phyloP scores from a whole-genome alignment of 139 green algal species.

The Closterium sp. region DNA sequence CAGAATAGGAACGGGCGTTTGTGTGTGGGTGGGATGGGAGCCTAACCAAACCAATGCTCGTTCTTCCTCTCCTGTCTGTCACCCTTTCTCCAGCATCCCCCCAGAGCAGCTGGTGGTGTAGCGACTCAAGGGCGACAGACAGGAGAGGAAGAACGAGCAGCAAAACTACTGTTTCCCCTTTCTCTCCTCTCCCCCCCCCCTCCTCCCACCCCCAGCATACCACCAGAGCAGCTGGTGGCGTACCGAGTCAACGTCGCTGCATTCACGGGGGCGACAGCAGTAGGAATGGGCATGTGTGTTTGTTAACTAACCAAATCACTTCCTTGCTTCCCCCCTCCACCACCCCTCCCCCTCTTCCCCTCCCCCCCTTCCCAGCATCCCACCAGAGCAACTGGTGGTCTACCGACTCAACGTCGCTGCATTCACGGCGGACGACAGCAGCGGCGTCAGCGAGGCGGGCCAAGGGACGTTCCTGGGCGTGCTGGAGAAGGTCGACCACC shows the following conservation, averaged over 20 bases:
- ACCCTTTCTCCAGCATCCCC: too few species aligned
- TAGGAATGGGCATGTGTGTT: background rate
- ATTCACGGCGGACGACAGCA: conserved; percentile 78
- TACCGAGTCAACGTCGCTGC: conserved; percentile 93
- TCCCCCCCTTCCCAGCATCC: conserved; percentile 22
- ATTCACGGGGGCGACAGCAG: conserved; percentile 78
- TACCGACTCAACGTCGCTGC: conserved; percentile 94
- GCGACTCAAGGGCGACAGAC: too few species aligned
- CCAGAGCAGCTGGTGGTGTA: too few species aligned
- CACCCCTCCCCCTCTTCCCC: background rate
- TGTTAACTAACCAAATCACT: background rate
- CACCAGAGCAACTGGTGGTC: conserved; percentile 69
- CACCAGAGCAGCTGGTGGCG: conserved; percentile 69
- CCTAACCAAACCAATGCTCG: too few species aligned
- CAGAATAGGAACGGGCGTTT: too few species aligned
- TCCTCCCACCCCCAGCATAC: conserved; percentile 15
- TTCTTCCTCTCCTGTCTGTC: too few species aligned
- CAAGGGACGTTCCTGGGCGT: conserved; percentile 86
- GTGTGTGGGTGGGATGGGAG: too few species aligned
- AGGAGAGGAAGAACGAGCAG: too few species aligned
- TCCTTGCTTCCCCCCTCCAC: background rate
- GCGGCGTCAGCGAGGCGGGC: conserved; percentile 45
- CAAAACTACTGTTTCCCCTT: too few species aligned
- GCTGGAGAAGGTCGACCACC: conserved; percentile 84
- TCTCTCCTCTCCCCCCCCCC: background rate